A percentile compares a stretch with the other conserved stretches of the same genome.
phyloP scores from a whole-genome alignment of 179 eudicot species.

The Spergularia azorica region DNA sequence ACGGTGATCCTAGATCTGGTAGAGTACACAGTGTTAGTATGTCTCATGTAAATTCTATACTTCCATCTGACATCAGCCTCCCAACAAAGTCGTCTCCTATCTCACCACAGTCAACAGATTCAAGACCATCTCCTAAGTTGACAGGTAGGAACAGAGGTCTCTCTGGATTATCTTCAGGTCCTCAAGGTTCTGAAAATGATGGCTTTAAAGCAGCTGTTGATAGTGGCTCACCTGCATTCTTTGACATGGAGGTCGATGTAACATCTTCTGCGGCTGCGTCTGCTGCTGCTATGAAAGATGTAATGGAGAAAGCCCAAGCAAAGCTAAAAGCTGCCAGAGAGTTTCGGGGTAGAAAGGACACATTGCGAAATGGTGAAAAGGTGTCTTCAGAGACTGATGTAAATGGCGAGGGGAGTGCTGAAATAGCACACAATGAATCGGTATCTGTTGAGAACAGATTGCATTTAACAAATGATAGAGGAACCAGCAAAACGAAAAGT shows the following conservation, averaged over 20 bases:
- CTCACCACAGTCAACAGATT: constrained; percentile 47
- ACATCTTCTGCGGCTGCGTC: constrained; percentile 64
- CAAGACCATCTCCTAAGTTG: constrained; percentile 53
- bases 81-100: constrained; percentile 61
- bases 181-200: constrained; percentile 44
- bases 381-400: constrained; percentile 35
- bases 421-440: constrained; percentile 21
- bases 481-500: constrained; percentile 24
- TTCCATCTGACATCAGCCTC: constrained; percentile 56
- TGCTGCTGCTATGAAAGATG: constrained; percentile 72
- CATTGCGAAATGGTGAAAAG: constrained; percentile 33
- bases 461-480: constrained; percentile 32
- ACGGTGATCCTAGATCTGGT: constrained; percentile 33
- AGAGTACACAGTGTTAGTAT: constrained; percentile 29
- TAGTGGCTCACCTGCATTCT: constrained; percentile 49
- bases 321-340: constrained; percentile 66
- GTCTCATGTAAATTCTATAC: constrained; percentile 29
- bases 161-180: constrained; percentile 32
- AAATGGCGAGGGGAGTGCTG: constrained; percentile 34
- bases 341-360: constrained; percentile 53
- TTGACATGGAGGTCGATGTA: constrained; percentile 73
- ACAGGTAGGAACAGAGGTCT: constrained; percentile 37
- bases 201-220: constrained; percentile 38
- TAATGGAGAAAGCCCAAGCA: constrained; percentile 64
- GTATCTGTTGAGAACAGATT: constrained; percentile 34